These are phyloP conservation scores for Malassezia brasiliensis DNA, from an alignment of 1,284 basidiomycete species.

Conservation along the genomic window DNA sequence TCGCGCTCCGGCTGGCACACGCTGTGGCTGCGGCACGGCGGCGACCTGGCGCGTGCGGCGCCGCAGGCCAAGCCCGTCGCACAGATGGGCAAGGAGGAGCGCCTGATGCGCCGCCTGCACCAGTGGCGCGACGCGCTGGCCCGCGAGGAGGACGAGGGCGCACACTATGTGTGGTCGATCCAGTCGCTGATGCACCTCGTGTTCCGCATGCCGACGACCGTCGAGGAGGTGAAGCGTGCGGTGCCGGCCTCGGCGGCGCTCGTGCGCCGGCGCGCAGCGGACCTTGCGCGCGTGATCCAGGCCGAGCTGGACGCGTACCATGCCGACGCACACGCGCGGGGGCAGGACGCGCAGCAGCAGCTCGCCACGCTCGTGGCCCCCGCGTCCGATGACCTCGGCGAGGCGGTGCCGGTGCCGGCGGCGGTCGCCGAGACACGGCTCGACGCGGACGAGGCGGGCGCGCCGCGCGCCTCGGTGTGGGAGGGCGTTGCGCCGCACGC, in stretches of 20 bases:
- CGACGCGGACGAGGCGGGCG: not conserved
- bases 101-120: constrained; percentile 65
- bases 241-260: constrained; percentile 21
- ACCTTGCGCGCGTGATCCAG: constrained; percentile 26
- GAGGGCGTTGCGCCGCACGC: not conserved
- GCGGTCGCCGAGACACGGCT: not conserved
- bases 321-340: not conserved
- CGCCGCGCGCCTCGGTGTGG: constrained; percentile 1
- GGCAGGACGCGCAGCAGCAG: not conserved
- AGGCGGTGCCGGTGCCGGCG: not conserved
- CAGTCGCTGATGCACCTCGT: constrained; percentile 31
- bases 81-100: constrained; percentile 49
- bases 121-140: constrained; percentile 74
- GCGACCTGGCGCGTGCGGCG: constrained; percentile 37
- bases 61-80: constrained; percentile 21
- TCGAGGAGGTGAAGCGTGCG: constrained; percentile 22
- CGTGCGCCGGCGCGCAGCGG: constrained; percentile 25
- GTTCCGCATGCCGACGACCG: constrained; percentile 27
- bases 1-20: constrained; percentile 37
- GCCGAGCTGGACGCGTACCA: constrained; percentile 24
- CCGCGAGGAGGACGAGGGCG: constrained; percentile 77
- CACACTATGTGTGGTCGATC: constrained; percentile 49
- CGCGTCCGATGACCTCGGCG: constrained; percentile 6
- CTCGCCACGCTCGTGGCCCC: not conserved
- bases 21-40: constrained; percentile 49